These are phyloP conservation scores for Hemisphaericaspora xylanilytica DNA, from an alignment of 1,139 yeast genomes.

Conservation along the genomic window DNA sequence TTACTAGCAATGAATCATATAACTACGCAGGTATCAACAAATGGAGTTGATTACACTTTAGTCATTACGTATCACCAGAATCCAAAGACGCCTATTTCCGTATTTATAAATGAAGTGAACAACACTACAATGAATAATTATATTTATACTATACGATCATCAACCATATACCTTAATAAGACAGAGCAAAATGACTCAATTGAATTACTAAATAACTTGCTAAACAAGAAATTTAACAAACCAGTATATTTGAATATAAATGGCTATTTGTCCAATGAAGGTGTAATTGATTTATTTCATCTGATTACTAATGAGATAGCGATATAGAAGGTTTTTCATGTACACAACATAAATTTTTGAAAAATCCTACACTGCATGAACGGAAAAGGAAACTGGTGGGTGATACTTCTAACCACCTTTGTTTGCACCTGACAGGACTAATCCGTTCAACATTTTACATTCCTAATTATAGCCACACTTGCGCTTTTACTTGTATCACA, in stretches of 20 bases:
- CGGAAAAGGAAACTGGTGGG: no score
- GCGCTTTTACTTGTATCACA: no score
- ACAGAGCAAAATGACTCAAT: constrained; percentile 11
- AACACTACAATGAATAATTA: constrained; percentile 17
- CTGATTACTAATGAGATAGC: constrained; percentile 1
- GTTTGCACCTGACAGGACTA: no score
- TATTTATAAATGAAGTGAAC: constrained; percentile 17
- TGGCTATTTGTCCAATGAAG: constrained; percentile 10
- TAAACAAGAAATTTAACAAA: constrained; percentile 15
- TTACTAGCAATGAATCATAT: constrained; percentile 8
- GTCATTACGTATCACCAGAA: constrained; percentile 6
- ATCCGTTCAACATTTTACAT: no score
- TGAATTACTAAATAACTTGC: constrained; percentile 14
- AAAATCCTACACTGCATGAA: no score
- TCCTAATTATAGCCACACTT: no score
- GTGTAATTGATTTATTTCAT: constrained; percentile 9
- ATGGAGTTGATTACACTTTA: constrained; percentile 10
- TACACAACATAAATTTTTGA: no score
- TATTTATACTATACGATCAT: constrained; percentile 18
- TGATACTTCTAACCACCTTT: no score
- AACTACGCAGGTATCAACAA: constrained; percentile 5
- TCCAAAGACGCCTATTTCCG: constrained; percentile 14
- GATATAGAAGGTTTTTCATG: no score
- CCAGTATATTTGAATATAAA: constrained; percentile 19
- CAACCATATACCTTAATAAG: constrained; percentile 13